These are phyloP conservation scores for Scleroderma citrinum DNA, from an alignment of 768 basidiomycete genomes.

Conservation along the genomic window DNA sequence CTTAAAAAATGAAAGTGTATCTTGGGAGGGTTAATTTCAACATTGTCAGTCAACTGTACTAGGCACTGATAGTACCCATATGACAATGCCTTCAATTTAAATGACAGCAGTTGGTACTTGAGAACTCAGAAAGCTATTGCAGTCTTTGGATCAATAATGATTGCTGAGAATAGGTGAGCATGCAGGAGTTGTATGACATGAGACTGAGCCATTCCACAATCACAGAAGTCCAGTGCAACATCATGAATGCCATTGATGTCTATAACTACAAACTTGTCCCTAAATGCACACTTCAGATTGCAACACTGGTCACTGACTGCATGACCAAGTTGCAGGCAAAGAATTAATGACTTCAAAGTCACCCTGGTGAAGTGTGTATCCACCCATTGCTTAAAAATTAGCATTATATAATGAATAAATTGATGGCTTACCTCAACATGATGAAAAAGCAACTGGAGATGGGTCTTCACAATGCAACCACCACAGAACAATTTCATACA, in stretches of 20 bases:
- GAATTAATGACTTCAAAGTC: no score
- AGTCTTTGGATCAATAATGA: slow-evolving; percentile 19
- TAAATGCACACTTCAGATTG: no score
- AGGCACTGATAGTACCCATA: slow-evolving; percentile 30
- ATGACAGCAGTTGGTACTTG: slow-evolving; percentile 27
- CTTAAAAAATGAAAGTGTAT: slow-evolving; percentile 6
- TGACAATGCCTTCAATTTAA: slow-evolving; percentile 27
- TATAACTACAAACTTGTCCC: neutral
- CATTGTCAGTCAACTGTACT: slow-evolving; percentile 25
- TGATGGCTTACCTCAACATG: no score
- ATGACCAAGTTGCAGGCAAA: no score
- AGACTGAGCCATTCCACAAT: slow-evolving; percentile 15
- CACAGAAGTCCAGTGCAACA: slow-evolving; percentile 26
- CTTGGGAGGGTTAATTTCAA: slow-evolving; percentile 9
- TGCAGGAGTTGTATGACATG: slow-evolving; percentile 29
- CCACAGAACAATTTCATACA: no score
- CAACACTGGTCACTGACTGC: no score
- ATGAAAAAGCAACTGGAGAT: no score
- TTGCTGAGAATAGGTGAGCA: slow-evolving; percentile 26
- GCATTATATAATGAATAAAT: no score
- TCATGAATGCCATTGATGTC: slow-evolving; percentile 18
- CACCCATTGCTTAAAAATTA: no score
- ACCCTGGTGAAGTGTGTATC: no score
- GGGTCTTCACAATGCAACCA: no score
- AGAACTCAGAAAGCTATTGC: slow-evolving; percentile 28